Evolutionary conservation across 2,329 filamentous ascomycete genomes (phyloP).

Genomic region (Monascus ruber): DNA sequence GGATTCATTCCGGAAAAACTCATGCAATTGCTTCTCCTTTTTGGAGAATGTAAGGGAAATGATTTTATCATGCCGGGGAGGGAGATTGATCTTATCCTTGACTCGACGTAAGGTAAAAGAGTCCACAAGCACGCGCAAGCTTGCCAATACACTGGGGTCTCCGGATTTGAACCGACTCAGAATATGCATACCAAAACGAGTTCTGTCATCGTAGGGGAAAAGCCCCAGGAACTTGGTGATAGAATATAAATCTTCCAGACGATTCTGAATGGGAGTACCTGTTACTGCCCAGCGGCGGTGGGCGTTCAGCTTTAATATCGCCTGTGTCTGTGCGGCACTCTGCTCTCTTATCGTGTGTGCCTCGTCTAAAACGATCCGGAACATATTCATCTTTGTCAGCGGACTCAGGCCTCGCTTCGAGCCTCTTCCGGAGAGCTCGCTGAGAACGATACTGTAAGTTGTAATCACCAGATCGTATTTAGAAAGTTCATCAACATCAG

Average conservation of each 20-base stretch:
- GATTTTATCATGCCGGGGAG: slow-evolving; percentile 60
- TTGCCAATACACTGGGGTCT: slow-evolving; percentile 66
- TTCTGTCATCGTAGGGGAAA: slow-evolving; percentile 69
- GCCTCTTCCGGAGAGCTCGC: slow-evolving; percentile 58
- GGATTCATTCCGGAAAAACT: slow-evolving; percentile 73
- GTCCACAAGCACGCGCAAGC: slow-evolving; percentile 79
- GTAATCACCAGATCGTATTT: slow-evolving; percentile 79
- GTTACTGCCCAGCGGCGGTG: slow-evolving; percentile 93
- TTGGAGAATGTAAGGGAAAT: slow-evolving; percentile 63
- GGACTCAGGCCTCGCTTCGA: slow-evolving; percentile 51
- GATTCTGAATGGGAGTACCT: slow-evolving; percentile 89
- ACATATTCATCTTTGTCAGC: slow-evolving; percentile 74
- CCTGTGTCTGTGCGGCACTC: slow-evolving; percentile 68
- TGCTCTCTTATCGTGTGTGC: slow-evolving; percentile 90
- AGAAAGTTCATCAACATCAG: slow-evolving; percentile 55
- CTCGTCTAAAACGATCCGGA: slow-evolving; percentile 86
- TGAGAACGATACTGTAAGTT: slow-evolving; percentile 79
- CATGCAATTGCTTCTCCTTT: slow-evolving; percentile 67
- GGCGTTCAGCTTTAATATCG: slow-evolving; percentile 67
- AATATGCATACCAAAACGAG: slow-evolving; percentile 68
- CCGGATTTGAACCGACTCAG: slow-evolving; percentile 77
- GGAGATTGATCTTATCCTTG: slow-evolving; percentile 83
- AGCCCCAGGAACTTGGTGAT: slow-evolving; percentile 76
- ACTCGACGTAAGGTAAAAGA: slow-evolving; percentile 86
- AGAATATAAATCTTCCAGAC: slow-evolving; percentile 77